Percentiles rank a stretch among this genome's conserved stretches.
Conservation (phyloP, 352 stramenopile genomes). For the Pythium oligandrum region DNA sequence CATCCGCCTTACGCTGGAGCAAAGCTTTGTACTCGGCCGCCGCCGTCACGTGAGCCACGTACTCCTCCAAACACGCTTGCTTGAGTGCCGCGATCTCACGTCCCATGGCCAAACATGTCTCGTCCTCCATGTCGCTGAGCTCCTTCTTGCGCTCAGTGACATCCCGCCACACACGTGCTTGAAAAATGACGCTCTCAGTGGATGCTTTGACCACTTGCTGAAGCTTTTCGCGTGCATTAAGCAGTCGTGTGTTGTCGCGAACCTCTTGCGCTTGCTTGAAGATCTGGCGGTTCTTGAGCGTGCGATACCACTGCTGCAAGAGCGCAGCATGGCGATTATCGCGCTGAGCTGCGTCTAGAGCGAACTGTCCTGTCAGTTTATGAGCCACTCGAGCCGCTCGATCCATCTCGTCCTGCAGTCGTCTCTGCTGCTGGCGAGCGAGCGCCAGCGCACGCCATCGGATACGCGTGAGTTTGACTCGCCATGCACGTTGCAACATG, state of each 20-base stretch:
- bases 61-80: constrained; percentile 32
- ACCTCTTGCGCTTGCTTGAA: constrained; percentile 34
- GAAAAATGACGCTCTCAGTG: constrained; percentile 49
- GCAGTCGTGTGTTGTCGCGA: constrained; percentile 16
- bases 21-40: constrained; percentile 31
- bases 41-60: constrained; percentile 32
- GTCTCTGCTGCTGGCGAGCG: constrained; percentile 34
- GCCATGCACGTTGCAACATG: constrained; percentile 57
- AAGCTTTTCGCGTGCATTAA: constrained; percentile 31
- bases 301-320: constrained; percentile 64
- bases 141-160: constrained; percentile 44
- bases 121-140: constrained; percentile 39
- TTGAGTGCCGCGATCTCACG: constrained; percentile 45
- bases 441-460: constrained; percentile 51
- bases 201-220: constrained; percentile 20
- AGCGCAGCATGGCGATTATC: constrained; percentile 31
- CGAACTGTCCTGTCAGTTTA: constrained; percentile 58
- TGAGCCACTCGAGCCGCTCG: constrained; percentile 48
- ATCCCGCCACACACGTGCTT: constrained; percentile 64
- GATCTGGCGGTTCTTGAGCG: constrained; percentile 48
- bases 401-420: constrained; percentile 52
- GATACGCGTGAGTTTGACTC: constrained; percentile 45
- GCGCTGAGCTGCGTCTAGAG: constrained; percentile 37
- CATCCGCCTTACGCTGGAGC: constrained; percentile 30
- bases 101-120: constrained; percentile 33